Percentiles rank a stretch among this genome's conserved stretches.
Evolutionary conservation across 2,329 filamentous ascomycete genomes (phyloP).

Genomic region (Aspergillus sergii): DNA sequence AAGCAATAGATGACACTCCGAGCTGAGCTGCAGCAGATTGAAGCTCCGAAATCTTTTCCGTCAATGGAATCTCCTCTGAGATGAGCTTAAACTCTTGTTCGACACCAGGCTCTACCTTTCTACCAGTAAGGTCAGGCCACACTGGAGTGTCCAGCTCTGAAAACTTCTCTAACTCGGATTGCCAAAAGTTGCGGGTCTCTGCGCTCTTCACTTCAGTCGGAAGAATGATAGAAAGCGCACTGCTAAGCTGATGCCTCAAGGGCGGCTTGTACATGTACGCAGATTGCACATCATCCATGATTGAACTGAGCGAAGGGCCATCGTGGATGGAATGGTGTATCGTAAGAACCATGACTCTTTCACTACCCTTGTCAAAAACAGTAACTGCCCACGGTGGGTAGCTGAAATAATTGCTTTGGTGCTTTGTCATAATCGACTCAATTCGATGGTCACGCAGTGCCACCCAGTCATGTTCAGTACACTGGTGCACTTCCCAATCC

Average conservation of each 20-base stretch:
- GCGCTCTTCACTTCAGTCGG: slow-evolving; percentile 16
- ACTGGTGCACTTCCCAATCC: slow-evolving; percentile 28
- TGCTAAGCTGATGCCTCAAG: slow-evolving; percentile 28
- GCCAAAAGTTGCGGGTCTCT: slow-evolving; percentile 29
- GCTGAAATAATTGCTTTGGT: slow-evolving; percentile 32
- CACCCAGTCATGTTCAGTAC: slow-evolving; percentile 17
- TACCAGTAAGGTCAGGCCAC: slow-evolving; percentile 33
- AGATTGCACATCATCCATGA: slow-evolving; percentile 29
- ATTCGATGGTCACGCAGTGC: slow-evolving; percentile 22
- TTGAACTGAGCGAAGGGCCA: slow-evolving; percentile 32
- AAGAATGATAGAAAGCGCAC: slow-evolving; percentile 29
- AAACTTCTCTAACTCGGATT: slow-evolving; percentile 26
- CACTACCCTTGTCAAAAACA: slow-evolving; percentile 28
- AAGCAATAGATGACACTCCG: slow-evolving; percentile 32
- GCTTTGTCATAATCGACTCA: slow-evolving; percentile 25
- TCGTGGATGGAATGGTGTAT: slow-evolving; percentile 40
- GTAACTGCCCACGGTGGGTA: slow-evolving; percentile 43
- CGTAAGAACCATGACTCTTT: slow-evolving; percentile 38
- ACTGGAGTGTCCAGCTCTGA: slow-evolving; percentile 24
- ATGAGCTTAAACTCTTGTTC: slow-evolving; percentile 22
- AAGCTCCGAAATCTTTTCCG: slow-evolving; percentile 20
- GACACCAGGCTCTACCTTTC: slow-evolving; percentile 15
- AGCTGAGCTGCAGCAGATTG: slow-evolving; percentile 23
- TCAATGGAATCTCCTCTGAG: slow-evolving; percentile 19
- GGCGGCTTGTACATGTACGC: slow-evolving; percentile 27